These are phyloP conservation scores for Lactifluus piperatus DNA, from an alignment of 768 basidiomycete genomes.

Conservation along the genomic window DNA sequence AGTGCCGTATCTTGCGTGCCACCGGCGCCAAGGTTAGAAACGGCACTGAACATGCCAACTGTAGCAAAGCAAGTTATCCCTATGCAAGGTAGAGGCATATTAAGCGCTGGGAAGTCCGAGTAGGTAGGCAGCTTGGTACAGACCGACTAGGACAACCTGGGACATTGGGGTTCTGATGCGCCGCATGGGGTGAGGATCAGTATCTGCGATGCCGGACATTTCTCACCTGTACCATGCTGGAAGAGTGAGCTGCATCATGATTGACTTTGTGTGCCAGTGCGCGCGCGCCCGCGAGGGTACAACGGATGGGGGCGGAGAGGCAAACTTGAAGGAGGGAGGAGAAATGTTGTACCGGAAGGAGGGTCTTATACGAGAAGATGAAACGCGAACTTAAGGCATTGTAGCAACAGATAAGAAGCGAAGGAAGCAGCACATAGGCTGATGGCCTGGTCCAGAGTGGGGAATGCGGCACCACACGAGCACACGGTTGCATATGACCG, in stretches of 20 bases:
- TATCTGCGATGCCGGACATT: too few relatives aligned
- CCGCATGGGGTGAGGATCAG: neutral
- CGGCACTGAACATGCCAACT: conserved; percentile 34
- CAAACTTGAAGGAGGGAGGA: too few relatives aligned
- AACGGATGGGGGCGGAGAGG: neutral
- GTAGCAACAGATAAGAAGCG: neutral
- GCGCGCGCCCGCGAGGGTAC: too few relatives aligned
- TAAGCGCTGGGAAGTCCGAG: neutral
- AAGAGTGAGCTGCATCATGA: neutral
- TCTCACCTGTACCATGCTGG: conserved; percentile 17
- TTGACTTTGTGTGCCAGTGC: neutral
- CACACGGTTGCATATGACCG: conserved; percentile 1
- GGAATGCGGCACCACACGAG: neutral
- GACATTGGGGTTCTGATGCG: conserved; percentile 14
- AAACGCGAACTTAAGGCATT: neutral
- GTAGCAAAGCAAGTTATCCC: conserved; percentile 28
- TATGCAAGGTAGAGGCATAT: neutral
- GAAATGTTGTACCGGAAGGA: too few relatives aligned
- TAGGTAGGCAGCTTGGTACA: neutral
- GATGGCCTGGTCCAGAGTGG: neutral
- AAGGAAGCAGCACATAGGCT: neutral
- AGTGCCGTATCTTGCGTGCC: conserved; percentile 33
- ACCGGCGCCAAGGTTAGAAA: conserved; percentile 33
- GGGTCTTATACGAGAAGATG: neutral
- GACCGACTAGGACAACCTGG: conserved; percentile 19